These are phyloP conservation scores for Colletotrichum incanum DNA, from an alignment of 2,329 filamentous ascomycete species.

Conservation along the genomic window DNA sequence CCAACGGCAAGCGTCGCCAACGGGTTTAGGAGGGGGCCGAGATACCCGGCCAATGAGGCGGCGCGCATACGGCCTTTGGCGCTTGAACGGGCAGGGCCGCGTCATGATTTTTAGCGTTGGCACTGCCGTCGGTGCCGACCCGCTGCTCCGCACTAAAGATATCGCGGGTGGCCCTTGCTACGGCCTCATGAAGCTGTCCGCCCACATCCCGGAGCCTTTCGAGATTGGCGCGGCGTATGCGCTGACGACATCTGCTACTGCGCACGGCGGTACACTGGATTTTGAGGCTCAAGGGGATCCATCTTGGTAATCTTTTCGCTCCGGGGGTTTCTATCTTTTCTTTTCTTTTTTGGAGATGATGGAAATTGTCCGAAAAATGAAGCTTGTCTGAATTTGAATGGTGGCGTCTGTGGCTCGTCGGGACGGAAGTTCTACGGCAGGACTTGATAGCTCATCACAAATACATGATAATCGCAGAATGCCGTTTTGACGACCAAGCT, in stretches of 20 bases:
- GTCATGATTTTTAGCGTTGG: slow-evolving; percentile 26
- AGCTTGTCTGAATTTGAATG: neutral
- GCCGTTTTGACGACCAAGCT: neutral
- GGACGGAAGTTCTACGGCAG: neutral
- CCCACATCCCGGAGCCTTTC: slow-evolving; percentile 32
- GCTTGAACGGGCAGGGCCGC: slow-evolving; percentile 30
- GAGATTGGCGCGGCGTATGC: neutral
- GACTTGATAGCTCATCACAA: neutral
- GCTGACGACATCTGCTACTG: slow-evolving; percentile 22
- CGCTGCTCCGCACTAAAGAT: slow-evolving; percentile 10
- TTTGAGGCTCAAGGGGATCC: neutral
- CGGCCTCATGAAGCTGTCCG: neutral
- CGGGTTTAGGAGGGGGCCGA: neutral
- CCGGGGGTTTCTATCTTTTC: neutral
- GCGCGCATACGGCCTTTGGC: neutral
- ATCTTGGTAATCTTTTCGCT: neutral
- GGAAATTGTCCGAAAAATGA: neutral
- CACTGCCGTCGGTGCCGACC: slow-evolving; percentile 33
- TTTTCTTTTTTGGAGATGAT: neutral
- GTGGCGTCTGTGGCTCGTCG: neutral
- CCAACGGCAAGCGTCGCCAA: slow-evolving; percentile 2
- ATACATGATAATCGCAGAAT: neutral
- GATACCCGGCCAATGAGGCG: slow-evolving; percentile 1
- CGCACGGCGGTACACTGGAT: neutral
- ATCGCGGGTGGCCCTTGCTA: slow-evolving; percentile 11